Percentiles rank a stretch among this genome's conserved stretches.
These are phyloP conservation scores for Anisodus tanguticus DNA, from an alignment of 257 asterid genomes.

Conservation along the genomic window DNA sequence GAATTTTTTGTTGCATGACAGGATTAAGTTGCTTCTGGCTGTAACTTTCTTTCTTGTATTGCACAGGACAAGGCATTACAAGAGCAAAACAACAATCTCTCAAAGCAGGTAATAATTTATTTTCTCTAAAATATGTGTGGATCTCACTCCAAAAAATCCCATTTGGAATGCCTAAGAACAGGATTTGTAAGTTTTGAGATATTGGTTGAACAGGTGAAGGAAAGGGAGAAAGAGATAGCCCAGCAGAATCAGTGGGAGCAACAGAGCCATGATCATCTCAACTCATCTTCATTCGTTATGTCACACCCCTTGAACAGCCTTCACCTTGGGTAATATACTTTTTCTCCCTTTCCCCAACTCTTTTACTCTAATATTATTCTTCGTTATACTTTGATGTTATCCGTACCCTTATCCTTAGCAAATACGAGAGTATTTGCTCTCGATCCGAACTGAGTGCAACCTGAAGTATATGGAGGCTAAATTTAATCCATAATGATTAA, in stretches of 20 bases:
- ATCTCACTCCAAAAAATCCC: not conserved
- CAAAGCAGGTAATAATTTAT: conserved; percentile 53
- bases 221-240: conserved; percentile 59
- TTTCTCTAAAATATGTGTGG: not conserved
- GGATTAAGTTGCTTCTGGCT: not conserved
- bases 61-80: conserved; percentile 79
- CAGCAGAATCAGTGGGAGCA: conserved; percentile 46
- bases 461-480: not conserved
- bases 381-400: not conserved
- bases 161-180: not conserved
- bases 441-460: not conserved
- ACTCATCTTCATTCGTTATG: conserved; percentile 45
- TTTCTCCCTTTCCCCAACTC: not conserved
- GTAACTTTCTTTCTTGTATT: not conserved
- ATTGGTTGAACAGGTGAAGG: conserved; percentile 51
- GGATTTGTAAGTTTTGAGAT: not conserved
- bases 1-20: not conserved
- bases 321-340: conserved; percentile 47
- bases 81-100: conserved; percentile 70
- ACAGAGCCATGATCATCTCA: conserved; percentile 47
- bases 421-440: not conserved
- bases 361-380: not conserved
- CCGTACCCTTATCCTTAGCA: not conserved
- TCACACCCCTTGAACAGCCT: conserved; percentile 47
- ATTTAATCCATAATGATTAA: not conserved